Percentiles rank a stretch among this genome's conserved stretches.
phyloP scores from a whole-genome alignment of 176 grass and related monocot genomes.

The Eremochloa ophiuroides region DNA sequence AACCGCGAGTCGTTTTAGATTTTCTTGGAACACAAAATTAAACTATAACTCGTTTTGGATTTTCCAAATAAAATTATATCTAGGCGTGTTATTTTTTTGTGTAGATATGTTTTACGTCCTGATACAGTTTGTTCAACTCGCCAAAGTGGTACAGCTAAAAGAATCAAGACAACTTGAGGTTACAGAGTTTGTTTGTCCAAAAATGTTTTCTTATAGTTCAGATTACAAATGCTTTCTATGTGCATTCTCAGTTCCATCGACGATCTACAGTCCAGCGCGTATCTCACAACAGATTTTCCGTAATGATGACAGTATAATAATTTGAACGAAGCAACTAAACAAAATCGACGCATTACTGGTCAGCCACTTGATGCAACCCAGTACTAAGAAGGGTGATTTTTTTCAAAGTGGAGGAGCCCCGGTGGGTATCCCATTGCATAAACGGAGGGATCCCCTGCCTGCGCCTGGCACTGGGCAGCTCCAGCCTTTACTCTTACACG shows the following conservation, averaged over 20 bases:
- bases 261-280: neutral
- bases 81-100: too few species aligned
- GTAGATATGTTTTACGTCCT: too few species aligned
- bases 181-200: too few species aligned
- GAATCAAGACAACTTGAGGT: neutral
- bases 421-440: conserved; percentile 12
- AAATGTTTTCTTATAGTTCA: neutral
- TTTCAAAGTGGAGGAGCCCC: conserved; percentile 17
- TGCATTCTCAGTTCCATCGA: conserved; percentile 4
- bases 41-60: too few species aligned
- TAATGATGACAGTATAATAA: neutral
- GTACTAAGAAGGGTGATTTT: neutral
- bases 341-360: conserved; percentile 12
- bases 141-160: neutral
- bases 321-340: neutral
- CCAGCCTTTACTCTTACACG: conserved; percentile 5
- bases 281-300: neutral
- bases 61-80: too few species aligned
- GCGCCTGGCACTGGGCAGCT: neutral
- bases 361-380: conserved; percentile 10
- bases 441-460: neutral
- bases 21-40: too few species aligned
- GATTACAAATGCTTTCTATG: conserved; percentile 20
- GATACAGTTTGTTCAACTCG: too few species aligned
- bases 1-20: too few species aligned